A percentile compares a stretch with the other conserved stretches of the same genome.
Evolutionary conservation across 2,329 filamentous ascomycete genomes (phyloP).

Genomic region (Scedosporium aurantiacum): DNA sequence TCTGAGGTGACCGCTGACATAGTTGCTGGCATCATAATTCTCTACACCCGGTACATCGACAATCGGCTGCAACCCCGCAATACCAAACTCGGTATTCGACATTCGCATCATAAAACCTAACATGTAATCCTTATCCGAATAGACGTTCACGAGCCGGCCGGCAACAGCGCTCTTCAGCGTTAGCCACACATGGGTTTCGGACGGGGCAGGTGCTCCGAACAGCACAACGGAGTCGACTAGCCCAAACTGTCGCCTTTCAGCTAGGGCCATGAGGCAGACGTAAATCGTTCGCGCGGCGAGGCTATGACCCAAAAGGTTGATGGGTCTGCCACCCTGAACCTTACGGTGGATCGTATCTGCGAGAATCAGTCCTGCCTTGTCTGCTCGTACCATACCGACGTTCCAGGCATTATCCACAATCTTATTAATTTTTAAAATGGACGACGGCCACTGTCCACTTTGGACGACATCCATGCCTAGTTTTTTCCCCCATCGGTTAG

Average conservation of each 20-base stretch:
- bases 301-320: slow-evolving; percentile 74
- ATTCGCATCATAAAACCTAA: slow-evolving; percentile 81
- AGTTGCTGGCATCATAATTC: slow-evolving; percentile 55
- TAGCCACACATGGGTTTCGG: slow-evolving; percentile 62
- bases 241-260: slow-evolving; percentile 73
- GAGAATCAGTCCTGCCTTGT: slow-evolving; percentile 60
- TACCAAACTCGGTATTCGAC: slow-evolving; percentile 68
- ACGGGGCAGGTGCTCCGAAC: slow-evolving; percentile 72
- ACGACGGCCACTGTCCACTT: slow-evolving; percentile 44
- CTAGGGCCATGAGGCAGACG: slow-evolving; percentile 67
- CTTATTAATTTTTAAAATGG: slow-evolving; percentile 56
- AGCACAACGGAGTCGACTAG: slow-evolving; percentile 76
- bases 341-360: slow-evolving; percentile 75
- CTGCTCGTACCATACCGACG: slow-evolving; percentile 62
- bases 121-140: slow-evolving; percentile 76
- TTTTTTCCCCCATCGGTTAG: slow-evolving; percentile 13
- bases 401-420: slow-evolving; percentile 76
- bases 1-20: slow-evolving; percentile 57
- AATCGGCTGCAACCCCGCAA: slow-evolving; percentile 72
- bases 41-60: slow-evolving; percentile 55
- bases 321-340: slow-evolving; percentile 69
- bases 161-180: slow-evolving; percentile 67
- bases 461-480: slow-evolving; percentile 13
- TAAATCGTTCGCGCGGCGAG: slow-evolving; percentile 77
- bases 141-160: slow-evolving; percentile 83